Percentiles rank a stretch among this genome's conserved stretches.
phyloP scores from a whole-genome alignment of 345 rosid genomes.

The Syzygium aromaticum region DNA sequence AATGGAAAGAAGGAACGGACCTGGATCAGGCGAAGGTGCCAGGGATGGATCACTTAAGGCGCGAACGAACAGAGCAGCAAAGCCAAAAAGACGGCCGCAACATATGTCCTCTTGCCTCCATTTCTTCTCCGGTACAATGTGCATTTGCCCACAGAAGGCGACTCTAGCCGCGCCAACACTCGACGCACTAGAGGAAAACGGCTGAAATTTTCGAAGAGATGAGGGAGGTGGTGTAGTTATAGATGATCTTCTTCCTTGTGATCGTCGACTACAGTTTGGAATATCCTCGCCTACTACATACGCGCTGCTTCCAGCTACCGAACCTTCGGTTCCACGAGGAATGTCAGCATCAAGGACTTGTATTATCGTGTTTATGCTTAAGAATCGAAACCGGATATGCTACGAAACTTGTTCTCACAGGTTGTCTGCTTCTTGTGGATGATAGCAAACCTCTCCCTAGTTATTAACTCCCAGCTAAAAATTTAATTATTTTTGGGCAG shows the following conservation, averaged over 20 bases:
- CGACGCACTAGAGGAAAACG: neutral
- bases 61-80: neutral
- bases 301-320: constrained; percentile 10
- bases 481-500: neutral
- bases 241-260: neutral
- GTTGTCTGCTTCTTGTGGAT: neutral
- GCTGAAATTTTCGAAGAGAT: constrained; percentile 12
- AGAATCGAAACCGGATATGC: neutral
- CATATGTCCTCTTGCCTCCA: neutral
- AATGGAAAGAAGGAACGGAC: neutral
- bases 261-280: neutral
- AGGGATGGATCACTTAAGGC: neutral
- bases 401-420: neutral
- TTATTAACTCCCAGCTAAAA: neutral
- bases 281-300: constrained; percentile 2
- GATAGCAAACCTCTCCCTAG: neutral
- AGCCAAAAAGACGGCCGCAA: neutral
- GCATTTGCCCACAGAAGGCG: neutral
- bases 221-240: constrained; percentile 8
- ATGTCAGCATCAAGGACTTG: neutral
- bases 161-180: neutral
- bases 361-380: neutral
- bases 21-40: neutral
- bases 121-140: neutral
- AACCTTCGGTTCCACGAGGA: neutral